Evolutionary conservation across 768 basidiomycete genomes (phyloP).

Genomic region (Pleurotus pulmonarius): DNA sequence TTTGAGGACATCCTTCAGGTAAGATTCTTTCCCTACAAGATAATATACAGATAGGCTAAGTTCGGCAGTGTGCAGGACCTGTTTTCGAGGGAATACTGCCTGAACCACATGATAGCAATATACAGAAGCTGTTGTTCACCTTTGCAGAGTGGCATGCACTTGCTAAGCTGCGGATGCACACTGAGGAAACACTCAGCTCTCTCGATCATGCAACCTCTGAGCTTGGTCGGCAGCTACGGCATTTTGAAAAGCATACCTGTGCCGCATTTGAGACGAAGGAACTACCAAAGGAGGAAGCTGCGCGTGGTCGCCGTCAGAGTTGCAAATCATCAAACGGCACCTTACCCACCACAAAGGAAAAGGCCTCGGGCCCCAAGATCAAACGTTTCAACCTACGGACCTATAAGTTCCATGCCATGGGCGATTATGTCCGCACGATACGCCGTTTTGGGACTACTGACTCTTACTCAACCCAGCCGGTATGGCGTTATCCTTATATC

Average conservation of each 20-base stretch:
- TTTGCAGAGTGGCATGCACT: constrained; percentile 29
- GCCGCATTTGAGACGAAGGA: background rate
- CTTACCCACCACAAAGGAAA: constrained; percentile 11
- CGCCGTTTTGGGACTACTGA: constrained; percentile 9
- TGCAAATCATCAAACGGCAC: too few species aligned
- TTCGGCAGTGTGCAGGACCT: constrained; percentile 28
- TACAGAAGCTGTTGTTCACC: constrained; percentile 21
- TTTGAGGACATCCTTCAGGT: constrained; percentile 40
- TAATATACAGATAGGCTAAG: background rate
- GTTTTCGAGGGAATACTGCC: constrained; percentile 33
- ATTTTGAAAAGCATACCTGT: constrained; percentile 26
- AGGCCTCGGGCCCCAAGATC: background rate
- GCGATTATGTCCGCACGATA: background rate
- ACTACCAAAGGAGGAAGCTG: background rate
- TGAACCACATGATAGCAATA: constrained; percentile 12
- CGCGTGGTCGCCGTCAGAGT: constrained; percentile 10
- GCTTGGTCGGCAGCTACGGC: constrained; percentile 24
- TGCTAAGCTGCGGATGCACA: constrained; percentile 30
- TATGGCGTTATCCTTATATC: background rate
- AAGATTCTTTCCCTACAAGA: background rate
- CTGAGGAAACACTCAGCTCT: constrained; percentile 17
- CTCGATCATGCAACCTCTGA: constrained; percentile 21
- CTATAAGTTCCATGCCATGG: constrained; percentile 11
- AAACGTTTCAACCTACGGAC: constrained; percentile 6
- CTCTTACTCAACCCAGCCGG: constrained; percentile 7